Percentiles rank a stretch among this genome's conserved stretches.
Evolutionary conservation across 169 alveolate species (phyloP).

Genomic region (Fabrea salina): DNA sequence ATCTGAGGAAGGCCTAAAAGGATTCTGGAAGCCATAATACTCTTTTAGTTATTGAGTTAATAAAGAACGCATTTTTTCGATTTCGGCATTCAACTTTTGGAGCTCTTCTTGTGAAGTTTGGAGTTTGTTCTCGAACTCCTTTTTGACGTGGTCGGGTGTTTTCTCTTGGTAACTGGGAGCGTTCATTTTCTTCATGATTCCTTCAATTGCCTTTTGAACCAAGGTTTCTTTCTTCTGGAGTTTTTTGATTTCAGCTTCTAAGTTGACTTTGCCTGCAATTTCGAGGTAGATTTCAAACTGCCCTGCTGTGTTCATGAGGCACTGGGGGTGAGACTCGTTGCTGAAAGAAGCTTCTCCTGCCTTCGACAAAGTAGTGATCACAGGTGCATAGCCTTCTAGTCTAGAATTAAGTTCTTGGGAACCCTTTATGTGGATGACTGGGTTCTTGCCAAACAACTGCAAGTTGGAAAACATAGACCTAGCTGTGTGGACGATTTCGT

Average conservation of each 20-base stretch:
- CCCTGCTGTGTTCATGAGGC: not conserved
- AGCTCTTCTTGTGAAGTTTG: not conserved
- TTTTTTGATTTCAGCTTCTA: slow-evolving; percentile 50
- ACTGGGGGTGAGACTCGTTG: not conserved
- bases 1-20: no score
- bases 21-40: no score
- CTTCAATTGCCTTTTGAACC: slow-evolving; percentile 49
- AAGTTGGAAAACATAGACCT: slow-evolving; percentile 26
- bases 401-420: not conserved
- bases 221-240: slow-evolving; percentile 54
- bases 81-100: not conserved
- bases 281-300: slow-evolving; percentile 6
- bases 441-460: slow-evolving; percentile 29
- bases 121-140: slow-evolving; percentile 46
- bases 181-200: slow-evolving; percentile 51
- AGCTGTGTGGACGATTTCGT: slow-evolving; percentile 15
- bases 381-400: not conserved
- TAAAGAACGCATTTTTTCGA: not conserved
- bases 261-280: not conserved
- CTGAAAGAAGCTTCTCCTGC: not conserved
- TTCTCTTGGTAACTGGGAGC: slow-evolving; percentile 39
- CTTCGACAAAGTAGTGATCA: not conserved
- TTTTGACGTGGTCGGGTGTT: slow-evolving; percentile 58
- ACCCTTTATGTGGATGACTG: slow-evolving; percentile 32
- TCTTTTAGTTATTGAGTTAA: no score